Percentiles rank a stretch among this genome's conserved stretches.
Conservation (phyloP, 106 monocot genomes). For the Chionographis japonica region DNA sequence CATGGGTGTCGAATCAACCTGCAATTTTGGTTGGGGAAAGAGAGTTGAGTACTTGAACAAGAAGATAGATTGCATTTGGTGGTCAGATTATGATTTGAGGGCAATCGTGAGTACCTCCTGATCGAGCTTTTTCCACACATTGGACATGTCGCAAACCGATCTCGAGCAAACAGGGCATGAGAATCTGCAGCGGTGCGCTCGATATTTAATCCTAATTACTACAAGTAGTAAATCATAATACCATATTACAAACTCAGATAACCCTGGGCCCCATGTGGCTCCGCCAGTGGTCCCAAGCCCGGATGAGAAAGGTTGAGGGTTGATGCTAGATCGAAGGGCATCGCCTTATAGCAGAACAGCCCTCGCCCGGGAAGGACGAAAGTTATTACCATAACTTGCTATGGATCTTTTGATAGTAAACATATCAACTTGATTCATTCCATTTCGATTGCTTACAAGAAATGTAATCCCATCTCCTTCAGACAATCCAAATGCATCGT, state of each 20-base stretch:
- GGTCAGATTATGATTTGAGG: not conserved
- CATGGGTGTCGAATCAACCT: conserved; percentile 78
- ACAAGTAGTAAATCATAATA: not conserved
- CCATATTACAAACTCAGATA: too few relatives aligned
- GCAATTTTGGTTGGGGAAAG: not conserved
- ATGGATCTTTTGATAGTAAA: too few relatives aligned
- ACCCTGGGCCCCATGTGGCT: too few relatives aligned
- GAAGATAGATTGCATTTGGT: not conserved
- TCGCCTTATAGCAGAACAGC: too few relatives aligned
- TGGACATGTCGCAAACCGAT: conserved; percentile 86
- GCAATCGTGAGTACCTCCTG: conserved; percentile 38
- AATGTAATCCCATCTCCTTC: conserved; percentile 65
- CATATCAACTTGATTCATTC: too few relatives aligned
- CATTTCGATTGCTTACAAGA: conserved; percentile 37
- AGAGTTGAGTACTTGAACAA: not conserved
- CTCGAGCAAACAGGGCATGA: conserved; percentile 81
- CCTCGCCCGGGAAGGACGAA: too few relatives aligned
- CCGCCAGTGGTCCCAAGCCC: too few relatives aligned
- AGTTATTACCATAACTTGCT: too few relatives aligned
- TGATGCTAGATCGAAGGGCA: too few relatives aligned
- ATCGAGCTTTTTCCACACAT: conserved; percentile 71
- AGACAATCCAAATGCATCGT: conserved; percentile 68
- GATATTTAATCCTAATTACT: not conserved
- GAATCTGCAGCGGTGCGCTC: conserved; percentile 32
- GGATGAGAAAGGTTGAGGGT: too few relatives aligned